Evolutionary conservation across 2,329 filamentous ascomycete genomes (phyloP), one percentile per base, ranked within the genome.

Genomic region (Diaporthe citri): DNA sequence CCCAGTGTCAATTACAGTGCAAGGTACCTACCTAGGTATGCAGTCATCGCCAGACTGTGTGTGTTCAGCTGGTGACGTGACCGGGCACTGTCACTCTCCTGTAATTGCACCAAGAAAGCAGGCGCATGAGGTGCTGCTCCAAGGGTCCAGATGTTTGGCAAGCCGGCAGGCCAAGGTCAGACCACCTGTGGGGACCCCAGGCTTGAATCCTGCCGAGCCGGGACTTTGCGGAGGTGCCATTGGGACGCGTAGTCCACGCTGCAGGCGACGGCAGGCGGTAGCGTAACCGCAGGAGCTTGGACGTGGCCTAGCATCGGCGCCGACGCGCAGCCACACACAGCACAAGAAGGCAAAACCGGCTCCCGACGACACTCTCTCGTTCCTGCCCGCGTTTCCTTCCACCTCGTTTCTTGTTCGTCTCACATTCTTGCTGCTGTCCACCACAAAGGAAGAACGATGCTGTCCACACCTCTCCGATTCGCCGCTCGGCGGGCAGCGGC

Each of bases 391-490:
- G n/a, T 36, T 20, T 67, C 12, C 7, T 67, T 31, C 43, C 31
- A 51, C 22, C 31, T 52, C 22, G 20, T 10, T 10, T 67, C 62
- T 34, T 15, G 17, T 39, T 41, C 46, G 43, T 52, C 64, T 28
- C 12, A 22, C 13, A 10, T 39, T 34, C 46, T 46, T 67, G 64
- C 39, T 52, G 9, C 46, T 52, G 64, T 25, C 64, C 43, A 52
- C 64, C 31, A 67, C 46, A 31, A 55, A 67, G 22, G 39, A 55
- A 67, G 22, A 52, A 88, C 77, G 70, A 92, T 91, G 90, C 84
- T 91, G 80, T 89, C 74, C 36, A 62, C 90, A 73, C 85, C 89
- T 75, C 83, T 90, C 78, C 87, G 89, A 84, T 80, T 89, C 78
- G 87, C 87, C 78, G 85, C 86, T 82, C 87, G 90, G 80, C 87